These are phyloP conservation scores for Fusarium chuoi DNA, from an alignment of 2,329 filamentous ascomycete species.

Conservation along the genomic window DNA sequence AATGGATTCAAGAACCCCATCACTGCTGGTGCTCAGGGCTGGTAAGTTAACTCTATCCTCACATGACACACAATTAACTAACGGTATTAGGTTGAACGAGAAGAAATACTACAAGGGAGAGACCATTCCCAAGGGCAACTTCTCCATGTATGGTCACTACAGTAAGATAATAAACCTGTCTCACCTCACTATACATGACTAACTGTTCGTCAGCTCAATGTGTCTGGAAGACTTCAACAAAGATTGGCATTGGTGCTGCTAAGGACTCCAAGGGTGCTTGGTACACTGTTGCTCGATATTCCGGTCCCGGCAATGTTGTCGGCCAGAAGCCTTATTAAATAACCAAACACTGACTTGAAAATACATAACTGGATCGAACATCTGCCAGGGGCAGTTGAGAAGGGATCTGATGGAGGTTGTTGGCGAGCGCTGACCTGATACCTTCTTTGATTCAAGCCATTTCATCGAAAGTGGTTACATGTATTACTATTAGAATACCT, in stretches of 20 bases:
- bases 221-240: conserved; percentile 48
- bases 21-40: conserved; percentile 20
- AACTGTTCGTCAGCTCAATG: conserved; percentile 36
- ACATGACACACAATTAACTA: accelerated
- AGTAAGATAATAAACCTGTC: conserved; percentile 11
- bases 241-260: conserved; percentile 47
- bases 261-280: conserved; percentile 44
- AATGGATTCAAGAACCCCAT: conserved; percentile 20
- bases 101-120: conserved; percentile 32
- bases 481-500: conserved; percentile 18
- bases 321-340: conserved; percentile 46
- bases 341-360: accelerated
- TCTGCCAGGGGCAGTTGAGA: background rate
- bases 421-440: conserved; percentile 6
- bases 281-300: conserved; percentile 49
- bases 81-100: conserved; percentile 24
- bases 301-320: conserved; percentile 46
- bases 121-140: conserved; percentile 36
- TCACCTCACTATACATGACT: accelerated
- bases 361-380: accelerated
- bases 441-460: conserved; percentile 18
- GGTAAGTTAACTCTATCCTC: background rate
- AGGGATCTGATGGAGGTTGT: background rate
- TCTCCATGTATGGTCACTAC: conserved; percentile 44
- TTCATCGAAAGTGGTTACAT: background rate